phyloP scores from a whole-genome alignment of 2,329 filamentous ascomycete genomes.

The Fusarium sp. region DNA sequence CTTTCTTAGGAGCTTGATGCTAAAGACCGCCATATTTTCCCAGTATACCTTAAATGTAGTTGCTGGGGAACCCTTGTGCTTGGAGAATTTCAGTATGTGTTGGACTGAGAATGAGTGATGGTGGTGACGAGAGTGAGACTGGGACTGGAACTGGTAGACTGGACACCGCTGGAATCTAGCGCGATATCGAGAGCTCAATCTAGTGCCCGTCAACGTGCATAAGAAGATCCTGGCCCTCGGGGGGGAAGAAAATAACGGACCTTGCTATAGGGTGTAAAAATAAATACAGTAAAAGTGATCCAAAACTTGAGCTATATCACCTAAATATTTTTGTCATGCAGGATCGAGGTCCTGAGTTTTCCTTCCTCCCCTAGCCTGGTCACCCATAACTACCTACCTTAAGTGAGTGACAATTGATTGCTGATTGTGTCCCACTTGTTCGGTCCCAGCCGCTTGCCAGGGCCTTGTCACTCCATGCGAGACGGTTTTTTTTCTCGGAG shows the following conservation, averaged over 20 bases:
- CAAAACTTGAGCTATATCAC: too few relatives aligned
- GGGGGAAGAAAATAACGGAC: too few relatives aligned
- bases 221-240: neutral
- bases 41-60: neutral
- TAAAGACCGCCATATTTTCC: neutral
- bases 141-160: neutral
- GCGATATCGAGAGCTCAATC: slow-evolving; percentile 21
- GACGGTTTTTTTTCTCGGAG: neutral
- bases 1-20: neutral
- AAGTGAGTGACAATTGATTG: slow-evolving; percentile 10
- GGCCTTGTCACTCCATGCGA: slow-evolving; percentile 3
- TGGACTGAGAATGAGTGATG: slow-evolving; percentile 17
- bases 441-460: slow-evolving; percentile 18
- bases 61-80: slow-evolving; percentile 15
- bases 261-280: too few relatives aligned
- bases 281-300: too few relatives aligned
- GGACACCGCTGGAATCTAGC: slow-evolving; percentile 22
- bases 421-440: slow-evolving; percentile 15
- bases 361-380: neutral
- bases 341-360: too few relatives aligned
- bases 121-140: neutral
- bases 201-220: slow-evolving; percentile 22
- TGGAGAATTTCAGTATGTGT: slow-evolving; percentile 3
- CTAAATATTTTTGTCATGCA: too few relatives aligned
- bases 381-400: neutral